Evolutionary conservation across 345 rosid species (phyloP).

Genomic region (Eucalyptus erythrocorys): DNA sequence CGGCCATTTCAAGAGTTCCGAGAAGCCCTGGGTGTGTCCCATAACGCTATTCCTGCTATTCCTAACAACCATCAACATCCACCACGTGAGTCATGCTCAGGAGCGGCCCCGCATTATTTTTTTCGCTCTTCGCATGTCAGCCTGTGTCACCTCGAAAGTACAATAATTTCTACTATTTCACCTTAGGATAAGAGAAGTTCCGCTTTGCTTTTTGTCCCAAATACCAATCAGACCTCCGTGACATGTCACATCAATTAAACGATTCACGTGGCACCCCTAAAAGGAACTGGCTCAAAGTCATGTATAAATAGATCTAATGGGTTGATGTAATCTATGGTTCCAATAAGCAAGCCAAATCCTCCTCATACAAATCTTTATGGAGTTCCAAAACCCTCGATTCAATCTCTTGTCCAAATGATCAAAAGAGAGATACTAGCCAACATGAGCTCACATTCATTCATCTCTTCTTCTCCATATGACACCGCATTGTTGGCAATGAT

Average conservation of each 20-base stretch:
- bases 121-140: too few relatives aligned
- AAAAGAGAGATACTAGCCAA: neutral
- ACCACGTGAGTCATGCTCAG: too few relatives aligned
- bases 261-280: neutral
- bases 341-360: neutral
- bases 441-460: neutral
- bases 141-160: neutral
- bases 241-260: neutral
- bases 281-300: neutral
- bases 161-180: too few relatives aligned
- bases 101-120: too few relatives aligned
- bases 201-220: fast-evolving
- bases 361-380: neutral
- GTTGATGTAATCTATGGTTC: neutral
- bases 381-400: neutral
- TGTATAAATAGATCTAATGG: neutral
- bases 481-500: neutral
- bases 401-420: neutral
- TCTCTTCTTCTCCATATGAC: neutral
- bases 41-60: too few relatives aligned
- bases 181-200: neutral
- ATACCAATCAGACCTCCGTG: neutral
- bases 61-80: too few relatives aligned
- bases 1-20: neutral
- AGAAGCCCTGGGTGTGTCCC: too few relatives aligned